Conservation (phyloP, 352 stramenopile genomes). For the Phytophthora lateralis region DNA sequence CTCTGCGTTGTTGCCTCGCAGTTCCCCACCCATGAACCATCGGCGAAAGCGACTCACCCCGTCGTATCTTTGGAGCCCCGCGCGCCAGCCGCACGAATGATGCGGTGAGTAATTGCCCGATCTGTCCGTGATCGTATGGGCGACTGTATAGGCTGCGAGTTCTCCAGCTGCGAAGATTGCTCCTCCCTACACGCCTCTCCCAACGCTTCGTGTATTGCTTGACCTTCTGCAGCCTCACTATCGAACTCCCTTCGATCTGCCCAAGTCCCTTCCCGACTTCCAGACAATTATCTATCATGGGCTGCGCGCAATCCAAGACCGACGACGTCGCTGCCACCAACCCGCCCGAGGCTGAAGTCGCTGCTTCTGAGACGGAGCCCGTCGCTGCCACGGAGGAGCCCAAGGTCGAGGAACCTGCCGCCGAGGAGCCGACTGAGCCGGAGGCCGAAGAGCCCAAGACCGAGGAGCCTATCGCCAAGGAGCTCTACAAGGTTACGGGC, state of each 20-base stretch:
- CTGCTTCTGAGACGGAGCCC: conserved; percentile 18
- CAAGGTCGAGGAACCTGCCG: conserved; percentile 4
- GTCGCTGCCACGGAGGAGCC: conserved; percentile 4
- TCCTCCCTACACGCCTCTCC: conserved; percentile 15
- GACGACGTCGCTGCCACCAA: conserved; percentile 40
- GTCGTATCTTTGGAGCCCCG: conserved; percentile 26
- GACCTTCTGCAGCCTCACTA: conserved; percentile 24
- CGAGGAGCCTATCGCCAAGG: conserved; percentile 20
- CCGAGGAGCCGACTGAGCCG: conserved; percentile 10
- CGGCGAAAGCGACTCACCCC: conserved; percentile 18
- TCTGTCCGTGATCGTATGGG: conserved; percentile 5
- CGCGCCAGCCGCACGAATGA: conserved; percentile 12
- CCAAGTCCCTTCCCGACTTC: conserved; percentile 24
- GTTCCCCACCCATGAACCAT: conserved; percentile 18
- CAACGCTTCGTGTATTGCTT: conserved; percentile 3
- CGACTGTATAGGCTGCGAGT: conserved; percentile 18
- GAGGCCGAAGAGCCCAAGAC: conserved; percentile 19
- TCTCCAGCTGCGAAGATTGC: conserved; percentile 20
- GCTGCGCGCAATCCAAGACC: conserved; percentile 77
- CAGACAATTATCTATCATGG: conserved; percentile 44
- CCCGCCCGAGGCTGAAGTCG: conserved; percentile 14
- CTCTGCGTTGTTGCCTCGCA: conserved; percentile 9
- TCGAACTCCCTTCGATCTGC: conserved; percentile 38
- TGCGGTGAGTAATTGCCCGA: conserved; percentile 16
- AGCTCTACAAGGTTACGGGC: conserved; percentile 52